Evolutionary conservation across 129 eudicot species (phyloP), one percentile per base, ranked within the genome.

Genomic region (Heracleum sosnowskyi): DNA sequence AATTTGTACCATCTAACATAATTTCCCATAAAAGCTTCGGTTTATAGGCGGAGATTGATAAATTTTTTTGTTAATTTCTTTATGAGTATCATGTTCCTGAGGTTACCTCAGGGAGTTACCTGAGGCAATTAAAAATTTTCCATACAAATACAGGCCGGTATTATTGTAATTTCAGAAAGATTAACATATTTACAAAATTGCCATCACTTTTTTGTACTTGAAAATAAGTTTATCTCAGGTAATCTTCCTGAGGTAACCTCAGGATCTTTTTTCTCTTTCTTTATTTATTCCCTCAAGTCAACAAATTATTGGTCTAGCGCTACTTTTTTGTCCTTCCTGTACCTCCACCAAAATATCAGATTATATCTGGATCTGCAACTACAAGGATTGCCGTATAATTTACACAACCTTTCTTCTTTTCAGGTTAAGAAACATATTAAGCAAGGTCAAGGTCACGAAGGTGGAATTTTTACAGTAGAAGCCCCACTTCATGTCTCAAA

Each of bases 371-470:
- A 29, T 64, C 37, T 15, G 34, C 74, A 37, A 78, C 20, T n/a
- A 41, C 51, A 40, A 11, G 45, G 41, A 39, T 64, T 41, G 49
- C 49, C 88, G 46, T 66, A 66, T 66, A 28, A 28, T 83, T 80
- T 31, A 45, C 70, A 80, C n/a, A 17, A 37, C 37, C 40, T 62
- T 7, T 16, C 44, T 75, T 90, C 68, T 36, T 39, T 78, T 63
- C 87, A 95, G 97, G 99, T 95, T 78, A 95, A 92, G 87, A 92
- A 95, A 74, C 99, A 95, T 85, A 92, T 95, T 55, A 94, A 94
- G 66, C 98, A 94, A 84, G 98, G 98, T 76, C 98, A 94, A 82
- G 98, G 97, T 16, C 97, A 95, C 78, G 99, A 95, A 89, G 99
- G 99, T 51, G 99, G 97, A 76, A 95, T 95, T 45, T 95, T 95